Evolutionary conservation across 768 basidiomycete genomes (phyloP).

Genomic region (Tylopilus cervinicoccineus): DNA sequence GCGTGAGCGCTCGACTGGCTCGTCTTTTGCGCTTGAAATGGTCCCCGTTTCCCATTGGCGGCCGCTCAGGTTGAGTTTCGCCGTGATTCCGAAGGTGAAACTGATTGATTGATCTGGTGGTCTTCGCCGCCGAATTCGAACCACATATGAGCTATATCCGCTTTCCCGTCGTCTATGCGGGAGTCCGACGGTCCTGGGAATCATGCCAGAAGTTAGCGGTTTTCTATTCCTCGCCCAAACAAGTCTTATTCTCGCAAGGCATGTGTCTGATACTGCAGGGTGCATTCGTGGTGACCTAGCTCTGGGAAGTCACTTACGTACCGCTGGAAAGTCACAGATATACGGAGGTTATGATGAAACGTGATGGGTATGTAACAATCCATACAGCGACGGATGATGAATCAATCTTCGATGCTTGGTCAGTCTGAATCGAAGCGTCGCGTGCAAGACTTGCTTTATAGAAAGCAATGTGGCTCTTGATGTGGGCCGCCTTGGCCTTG

Average conservation of each 20-base stretch:
- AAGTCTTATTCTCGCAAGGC: not conserved
- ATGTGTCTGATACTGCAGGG: not conserved
- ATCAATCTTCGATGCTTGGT: constrained; percentile 10
- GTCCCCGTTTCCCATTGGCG: too few relatives aligned
- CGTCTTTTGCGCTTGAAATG: too few relatives aligned
- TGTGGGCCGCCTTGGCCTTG: constrained; percentile 52
- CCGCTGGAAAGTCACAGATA: not conserved
- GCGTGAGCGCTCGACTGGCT: too few relatives aligned
- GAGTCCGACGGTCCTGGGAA: not conserved
- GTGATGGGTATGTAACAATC: not conserved
- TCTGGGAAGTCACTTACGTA: not conserved
- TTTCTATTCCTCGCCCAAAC: not conserved
- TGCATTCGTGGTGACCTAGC: not conserved
- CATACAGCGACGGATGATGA: not conserved
- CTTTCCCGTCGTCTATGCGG: not conserved
- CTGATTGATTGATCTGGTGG: not conserved
- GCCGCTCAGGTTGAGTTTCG: too few relatives aligned
- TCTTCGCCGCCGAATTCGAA: not conserved
- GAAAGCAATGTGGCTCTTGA: constrained; percentile 70
- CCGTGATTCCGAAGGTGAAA: not conserved
- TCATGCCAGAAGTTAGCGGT: not conserved
- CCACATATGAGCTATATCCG: not conserved
- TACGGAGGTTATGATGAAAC: not conserved
- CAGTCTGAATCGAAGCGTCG: not conserved
- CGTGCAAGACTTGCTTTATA: constrained; percentile 54